A percentile compares a stretch with the other conserved stretches of the same genome.
phyloP scores from a whole-genome alignment of 1,284 basidiomycete species.

The Ceratobasidium sp. region DNA sequence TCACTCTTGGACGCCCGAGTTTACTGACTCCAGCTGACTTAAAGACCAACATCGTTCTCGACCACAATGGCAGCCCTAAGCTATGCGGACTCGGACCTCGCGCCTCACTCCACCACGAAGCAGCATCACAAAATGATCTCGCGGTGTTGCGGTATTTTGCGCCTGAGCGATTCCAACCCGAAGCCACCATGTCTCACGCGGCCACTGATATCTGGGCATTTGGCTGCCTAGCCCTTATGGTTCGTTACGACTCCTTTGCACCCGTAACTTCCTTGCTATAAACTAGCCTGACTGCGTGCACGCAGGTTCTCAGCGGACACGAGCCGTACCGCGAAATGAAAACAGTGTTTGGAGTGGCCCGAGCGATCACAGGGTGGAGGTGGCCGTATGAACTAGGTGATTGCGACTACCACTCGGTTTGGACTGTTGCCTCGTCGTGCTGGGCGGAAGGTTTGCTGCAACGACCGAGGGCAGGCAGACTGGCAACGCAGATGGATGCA shows the following conservation, averaged over 20 bases:
- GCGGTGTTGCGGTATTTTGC: slow-evolving; percentile 9
- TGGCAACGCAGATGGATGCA: too few species aligned
- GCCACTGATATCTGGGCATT: slow-evolving; percentile 22
- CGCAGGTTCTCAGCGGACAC: neutral
- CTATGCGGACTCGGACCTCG: slow-evolving; percentile 19
- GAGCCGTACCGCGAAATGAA: slow-evolving; percentile 11
- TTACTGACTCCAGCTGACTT: neutral
- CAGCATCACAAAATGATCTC: slow-evolving; percentile 7
- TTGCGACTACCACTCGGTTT: slow-evolving; percentile 6
- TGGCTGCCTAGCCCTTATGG: slow-evolving; percentile 22
- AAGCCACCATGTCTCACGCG: neutral
- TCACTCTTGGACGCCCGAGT: too few species aligned
- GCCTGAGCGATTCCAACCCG: slow-evolving; percentile 9
- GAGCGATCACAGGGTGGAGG: slow-evolving; percentile 4
- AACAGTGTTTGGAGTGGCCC: slow-evolving; percentile 10
- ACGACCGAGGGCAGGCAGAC: too few species aligned
- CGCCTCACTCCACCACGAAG: slow-evolving; percentile 11
- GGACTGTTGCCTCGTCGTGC: slow-evolving; percentile 12
- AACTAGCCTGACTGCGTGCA: neutral
- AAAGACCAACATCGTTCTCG: slow-evolving; percentile 16
- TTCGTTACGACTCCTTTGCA: neutral
- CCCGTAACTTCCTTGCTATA: neutral
- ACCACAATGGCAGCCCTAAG: slow-evolving; percentile 10
- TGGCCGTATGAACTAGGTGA: slow-evolving; percentile 12
- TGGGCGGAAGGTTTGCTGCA: slow-evolving; percentile 2